Base-by-base conservation (phyloP, 192 early-diverging fungal genomes). In the Rhizophlyctis rosea region DNA sequence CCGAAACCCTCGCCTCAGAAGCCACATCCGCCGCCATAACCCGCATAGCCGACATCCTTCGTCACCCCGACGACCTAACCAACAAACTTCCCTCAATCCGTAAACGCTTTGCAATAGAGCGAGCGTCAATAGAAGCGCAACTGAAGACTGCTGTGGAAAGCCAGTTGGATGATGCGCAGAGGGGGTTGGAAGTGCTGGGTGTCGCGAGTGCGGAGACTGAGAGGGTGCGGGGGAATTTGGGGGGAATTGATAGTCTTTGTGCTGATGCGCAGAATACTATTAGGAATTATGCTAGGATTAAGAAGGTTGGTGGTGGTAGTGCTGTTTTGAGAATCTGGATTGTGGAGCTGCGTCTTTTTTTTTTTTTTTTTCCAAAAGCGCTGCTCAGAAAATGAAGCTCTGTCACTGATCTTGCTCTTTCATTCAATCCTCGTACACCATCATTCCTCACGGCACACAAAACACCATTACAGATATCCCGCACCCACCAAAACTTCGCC, bases 401-500 rank as follows among this genome's bases (percentile, higher is more conserved):
- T 24, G 32, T 21, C 34, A 0, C 9, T 62, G 13, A 31, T n/a
- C n/a, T n/a, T n/a, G n/a, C n/a, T n/a, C n/a, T n/a, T n/a, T n/a
- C n/a, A n/a, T n/a, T n/a, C n/a, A n/a, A n/a, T n/a, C n/a, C n/a
- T n/a, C n/a, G n/a, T n/a, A n/a, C n/a, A n/a, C n/a, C n/a, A n/a
- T n/a, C n/a, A n/a, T n/a, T n/a, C n/a, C n/a, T n/a, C n/a, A n/a
- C n/a, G n/a, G n/a, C n/a, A n/a, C n/a, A n/a, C n/a, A n/a, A n/a
- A n/a, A n/a, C n/a, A n/a, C n/a, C n/a, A n/a, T n/a, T n/a, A n/a
- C 58, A 92, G 88, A 87, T 99, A 27, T 97, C 96, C 1, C 80
- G 86, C 55, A 87, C 92, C 1, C 94, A 98, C 79, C 88, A 91
- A 67, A 99, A 99, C 76, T 99, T 99, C 82, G 84, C 87, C 11